Evolutionary conservation across 2,329 filamentous ascomycete species (phyloP), one percentile per base, ranked within the genome.

Genomic region (Colletotrichum sp.): DNA sequence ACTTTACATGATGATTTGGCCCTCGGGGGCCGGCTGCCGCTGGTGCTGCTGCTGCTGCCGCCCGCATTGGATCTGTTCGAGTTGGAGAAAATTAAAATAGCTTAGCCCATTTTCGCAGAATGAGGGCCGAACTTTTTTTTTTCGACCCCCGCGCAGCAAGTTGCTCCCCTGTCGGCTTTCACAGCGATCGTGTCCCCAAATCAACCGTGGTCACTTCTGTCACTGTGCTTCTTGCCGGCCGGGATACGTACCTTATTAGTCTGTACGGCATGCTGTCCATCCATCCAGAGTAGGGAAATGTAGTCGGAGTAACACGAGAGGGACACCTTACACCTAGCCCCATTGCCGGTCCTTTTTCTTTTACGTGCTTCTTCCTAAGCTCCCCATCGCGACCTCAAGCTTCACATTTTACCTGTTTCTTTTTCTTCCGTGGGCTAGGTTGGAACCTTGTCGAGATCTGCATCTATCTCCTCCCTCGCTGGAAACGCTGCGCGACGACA

Each of bases 271-370:
- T 52, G 44, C n/a, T 52, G 44, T 52, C 44, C 44, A 21, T 52
- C 44, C 44, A 21, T 21, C 44, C 44, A 52, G 44, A 52, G 44
- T 52, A 18, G 32, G 57, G 68, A 62, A 63, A 69, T 34, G 52
- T 69, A 69, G 32, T 55, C 59, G 18, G 26, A 67, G 24, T 57
- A 28, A 63, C 36, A 34, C 36, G 57, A 68, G 72, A 75, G 72
- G 69, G 72, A 72, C 72, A 72, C 69, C 72, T 64, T 63, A 44
- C 39, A 59, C 69, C 69, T 52, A 52, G n/a, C 44, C 34, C 24
- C 36, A 59, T 60, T 60, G 62, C 72, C 55, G 62, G 62, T 32
- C 15, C 55, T 52, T 75, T 75, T 75, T 59, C 71, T 69, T 71
- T 69, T 57, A 63, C 63, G 62, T 49, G 30, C 55, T 72, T 55